Conservation (phyloP, 2,329 filamentous ascomycete genomes). For the Aspergillus quadrilineatus region DNA sequence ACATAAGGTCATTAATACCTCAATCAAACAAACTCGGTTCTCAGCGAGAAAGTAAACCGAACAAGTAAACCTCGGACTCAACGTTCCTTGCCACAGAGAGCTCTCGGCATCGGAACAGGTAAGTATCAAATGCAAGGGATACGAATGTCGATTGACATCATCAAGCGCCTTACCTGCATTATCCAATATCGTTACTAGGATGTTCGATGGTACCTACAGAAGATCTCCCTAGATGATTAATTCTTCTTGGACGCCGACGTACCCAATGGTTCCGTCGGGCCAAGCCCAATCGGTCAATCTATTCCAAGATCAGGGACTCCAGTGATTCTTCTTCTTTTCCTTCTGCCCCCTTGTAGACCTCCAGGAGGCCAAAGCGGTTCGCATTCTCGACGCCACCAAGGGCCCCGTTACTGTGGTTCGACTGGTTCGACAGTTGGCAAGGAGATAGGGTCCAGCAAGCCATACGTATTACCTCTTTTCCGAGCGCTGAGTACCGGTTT, state of each 20-base stretch:
- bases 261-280: not conserved
- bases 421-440: not conserved
- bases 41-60: not conserved
- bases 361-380: not conserved
- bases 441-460: not conserved
- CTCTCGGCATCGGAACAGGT: not conserved
- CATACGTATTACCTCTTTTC: not conserved
- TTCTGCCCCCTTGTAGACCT: not conserved
- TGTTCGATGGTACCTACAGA: not conserved
- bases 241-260: not conserved
- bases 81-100: not conserved
- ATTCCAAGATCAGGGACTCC: not conserved
- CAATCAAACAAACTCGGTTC: not conserved
- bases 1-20: not conserved
- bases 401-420: not conserved
- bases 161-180: not conserved
- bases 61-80: not conserved
- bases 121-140: conserved; percentile 5
- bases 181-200: not conserved
- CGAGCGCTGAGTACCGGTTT: not conserved
- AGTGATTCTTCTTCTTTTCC: not conserved
- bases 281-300: not conserved
- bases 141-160: conserved; percentile 6
- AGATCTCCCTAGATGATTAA: not conserved
- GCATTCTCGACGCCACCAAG: not conserved